Base-by-base conservation (phyloP, 1,284 basidiomycete genomes). In the Ustilago bromivora region DNA sequence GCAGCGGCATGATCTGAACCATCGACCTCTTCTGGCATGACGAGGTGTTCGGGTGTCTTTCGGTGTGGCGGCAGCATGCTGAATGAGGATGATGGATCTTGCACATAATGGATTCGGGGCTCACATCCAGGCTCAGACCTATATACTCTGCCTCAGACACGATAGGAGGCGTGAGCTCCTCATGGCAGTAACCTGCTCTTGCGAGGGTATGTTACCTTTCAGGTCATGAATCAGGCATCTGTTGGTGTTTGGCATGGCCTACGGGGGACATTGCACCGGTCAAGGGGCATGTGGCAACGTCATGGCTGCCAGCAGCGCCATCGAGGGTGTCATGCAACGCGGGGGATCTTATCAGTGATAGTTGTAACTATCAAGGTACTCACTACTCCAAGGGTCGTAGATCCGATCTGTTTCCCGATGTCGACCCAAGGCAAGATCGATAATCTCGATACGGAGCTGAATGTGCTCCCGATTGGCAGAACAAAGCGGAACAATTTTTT, bases 41-140 rank as follows among this genome's bases (percentile, higher is more conserved):
- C 49, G 19, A 73, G 55, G n/a, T 23, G 55, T 4, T 67, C 71
- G 6, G 65, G 66, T n/a, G 61, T 65, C 51, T 55, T 64, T 51
- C 71, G 61, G 23, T 73, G 71, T 51, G 61, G 65, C 61, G 71
- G 71, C 32, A 73, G 61, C 71, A 73, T 73, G 32, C 8, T 47
- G 53, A 19, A 9, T 35, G 57, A 59, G 32, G 17, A 19, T 17
- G 54, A 28, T 35, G 23, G 23, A 28, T 28, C 23, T 28, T 28
- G 23, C 23, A 28, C 23, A 5, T 9, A 7, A 6, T 46, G 43
- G n/a, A 15, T 46, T 19, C 4, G 19, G 8, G 5, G 7, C 43
- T 19, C 43, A n/a, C n/a, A 6, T 19, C n/a, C 7, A 7, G 17
- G 7, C 43, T 46, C 43, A 46, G 13, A 41, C 36, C 57, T 51